phyloP scores from a whole-genome alignment of 495 filamentous ascomycete species.

The Astrothelium macrocarpum region DNA sequence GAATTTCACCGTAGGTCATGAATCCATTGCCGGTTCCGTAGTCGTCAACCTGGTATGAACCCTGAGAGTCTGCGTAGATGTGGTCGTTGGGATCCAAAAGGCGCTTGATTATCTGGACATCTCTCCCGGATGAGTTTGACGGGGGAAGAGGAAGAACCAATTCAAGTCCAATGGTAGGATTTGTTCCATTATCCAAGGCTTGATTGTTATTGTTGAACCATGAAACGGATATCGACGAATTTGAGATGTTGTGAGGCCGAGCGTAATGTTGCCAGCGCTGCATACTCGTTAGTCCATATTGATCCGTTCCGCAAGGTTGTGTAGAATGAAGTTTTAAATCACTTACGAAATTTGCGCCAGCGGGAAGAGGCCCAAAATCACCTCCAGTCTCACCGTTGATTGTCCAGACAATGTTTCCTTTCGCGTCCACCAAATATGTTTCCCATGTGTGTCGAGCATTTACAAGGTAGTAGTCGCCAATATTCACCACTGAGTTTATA shows the following conservation, averaged over 20 bases:
- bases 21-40: constrained; percentile 15
- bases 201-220: constrained; percentile 20
- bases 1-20: constrained; percentile 14
- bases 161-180: constrained; percentile 7
- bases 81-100: not conserved
- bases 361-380: constrained; percentile 32
- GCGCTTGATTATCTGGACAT: not conserved
- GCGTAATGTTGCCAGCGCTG: constrained; percentile 19
- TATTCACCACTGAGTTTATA: constrained; percentile 39
- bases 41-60: constrained; percentile 11
- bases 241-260: constrained; percentile 13
- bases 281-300: not conserved
- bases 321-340: not conserved
- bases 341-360: constrained; percentile 14
- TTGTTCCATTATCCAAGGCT: constrained; percentile 7
- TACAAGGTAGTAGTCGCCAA: constrained; percentile 35
- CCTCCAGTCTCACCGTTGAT: constrained; percentile 36
- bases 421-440: constrained; percentile 30
- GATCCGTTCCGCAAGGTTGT: no score
- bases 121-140: not conserved
- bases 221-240: constrained; percentile 5
- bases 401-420: constrained; percentile 37
- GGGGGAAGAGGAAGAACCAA: constrained; percentile 11
- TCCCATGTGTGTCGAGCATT: constrained; percentile 30
- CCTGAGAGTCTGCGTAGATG: constrained; percentile 15